phyloP scores from a whole-genome alignment of 331 rosid genomes.

The Acacia concinna region DNA sequence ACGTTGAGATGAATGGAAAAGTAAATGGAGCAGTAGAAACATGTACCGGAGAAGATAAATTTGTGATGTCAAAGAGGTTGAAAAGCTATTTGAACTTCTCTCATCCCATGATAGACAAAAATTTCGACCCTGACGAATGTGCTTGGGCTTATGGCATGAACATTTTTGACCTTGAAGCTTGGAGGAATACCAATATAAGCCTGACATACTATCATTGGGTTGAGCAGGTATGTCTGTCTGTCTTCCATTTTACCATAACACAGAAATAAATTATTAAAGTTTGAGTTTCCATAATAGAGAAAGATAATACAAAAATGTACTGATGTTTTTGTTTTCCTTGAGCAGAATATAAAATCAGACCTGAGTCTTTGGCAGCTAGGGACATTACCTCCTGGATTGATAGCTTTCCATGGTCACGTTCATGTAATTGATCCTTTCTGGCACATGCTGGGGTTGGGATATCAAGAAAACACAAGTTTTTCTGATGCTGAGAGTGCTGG shows the following conservation, averaged over 20 bases:
- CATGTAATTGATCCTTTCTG: constrained; percentile 89
- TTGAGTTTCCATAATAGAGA: constrained; percentile 15
- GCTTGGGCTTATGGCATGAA: constrained; percentile 99
- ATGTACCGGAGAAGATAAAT: constrained; percentile 87
- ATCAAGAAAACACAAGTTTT: constrained; percentile 80
- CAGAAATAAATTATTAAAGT: not conserved
- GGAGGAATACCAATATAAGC: constrained; percentile 97
- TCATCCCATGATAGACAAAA: constrained; percentile 70
- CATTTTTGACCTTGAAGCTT: constrained; percentile 90
- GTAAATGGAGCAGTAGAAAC: constrained; percentile 99
- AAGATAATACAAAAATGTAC: not conserved
- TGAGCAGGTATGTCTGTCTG: constrained; percentile 57
- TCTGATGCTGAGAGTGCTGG: constrained; percentile 76
- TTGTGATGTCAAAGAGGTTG: constrained; percentile 88
- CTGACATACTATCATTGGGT: constrained; percentile 82
- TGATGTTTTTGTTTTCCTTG: constrained; percentile 20
- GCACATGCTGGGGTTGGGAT: constrained; percentile 98
- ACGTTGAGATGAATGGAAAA: constrained; percentile 87
- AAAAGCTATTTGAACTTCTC: constrained; percentile 97
- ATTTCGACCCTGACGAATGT: constrained; percentile 72
- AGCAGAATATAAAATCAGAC: constrained; percentile 96
- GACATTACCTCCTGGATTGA: constrained; percentile 96
- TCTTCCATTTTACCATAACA: constrained; percentile 11
- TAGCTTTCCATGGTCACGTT: constrained; percentile 95
- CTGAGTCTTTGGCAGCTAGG: constrained; percentile 98